phyloP scores from a whole-genome alignment of 169 alveolate genomes.

The Cryptosporidium muris region DNA sequence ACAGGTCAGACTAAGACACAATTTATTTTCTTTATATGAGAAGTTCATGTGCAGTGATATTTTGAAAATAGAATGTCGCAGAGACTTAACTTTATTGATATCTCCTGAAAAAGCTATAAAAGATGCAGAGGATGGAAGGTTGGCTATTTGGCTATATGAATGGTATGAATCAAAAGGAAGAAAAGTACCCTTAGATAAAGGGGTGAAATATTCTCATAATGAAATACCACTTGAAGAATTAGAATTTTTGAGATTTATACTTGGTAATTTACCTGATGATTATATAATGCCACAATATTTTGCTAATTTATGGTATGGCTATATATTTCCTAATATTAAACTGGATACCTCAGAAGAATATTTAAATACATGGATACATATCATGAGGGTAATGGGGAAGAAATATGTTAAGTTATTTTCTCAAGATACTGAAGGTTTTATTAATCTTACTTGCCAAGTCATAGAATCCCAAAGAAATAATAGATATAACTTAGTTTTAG shows the following conservation, averaged over 20 bases:
- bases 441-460: background rate
- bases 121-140: background rate
- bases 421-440: conserved; percentile 14
- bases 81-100: conserved; percentile 10
- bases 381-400: conserved; percentile 22
- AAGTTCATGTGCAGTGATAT: conserved; percentile 31
- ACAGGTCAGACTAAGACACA: too few relatives aligned
- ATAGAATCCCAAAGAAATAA: background rate
- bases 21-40: too few relatives aligned
- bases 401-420: conserved; percentile 14
- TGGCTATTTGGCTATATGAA: conserved; percentile 59
- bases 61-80: conserved; percentile 22
- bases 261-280: conserved; percentile 37
- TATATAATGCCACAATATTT: conserved; percentile 36
- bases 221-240: conserved; percentile 32
- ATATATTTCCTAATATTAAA: conserved; percentile 38
- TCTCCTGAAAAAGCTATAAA: background rate
- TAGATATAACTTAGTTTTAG: background rate
- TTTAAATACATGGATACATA: conserved; percentile 8
- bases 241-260: conserved; percentile 14
- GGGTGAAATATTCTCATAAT: background rate
- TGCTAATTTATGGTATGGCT: conserved; percentile 31
- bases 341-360: background rate
- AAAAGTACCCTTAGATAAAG: conserved; percentile 19
- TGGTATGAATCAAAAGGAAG: conserved; percentile 66